These are phyloP conservation scores for Pecoramyces ruminantium DNA, from an alignment of 192 early-diverging fungal genomes.

Conservation along the genomic window DNA sequence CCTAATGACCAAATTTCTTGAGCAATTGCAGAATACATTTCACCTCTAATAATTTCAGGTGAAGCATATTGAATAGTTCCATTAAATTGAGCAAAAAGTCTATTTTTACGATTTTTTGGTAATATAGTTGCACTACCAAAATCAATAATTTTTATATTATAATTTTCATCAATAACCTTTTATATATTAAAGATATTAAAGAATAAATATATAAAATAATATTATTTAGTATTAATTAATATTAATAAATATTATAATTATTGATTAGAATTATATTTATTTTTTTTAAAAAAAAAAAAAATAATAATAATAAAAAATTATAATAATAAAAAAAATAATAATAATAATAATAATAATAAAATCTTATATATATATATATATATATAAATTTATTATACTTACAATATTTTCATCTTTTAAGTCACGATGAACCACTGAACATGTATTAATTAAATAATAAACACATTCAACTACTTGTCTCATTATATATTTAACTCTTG, in stretches of 20 bases:
- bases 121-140: conserved; percentile 26
- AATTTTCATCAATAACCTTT: conserved; percentile 12
- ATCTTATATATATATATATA: too few relatives aligned
- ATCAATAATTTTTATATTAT: conserved; percentile 43
- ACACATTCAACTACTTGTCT: conserved; percentile 50
- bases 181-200: too few relatives aligned
- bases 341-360: too few relatives aligned
- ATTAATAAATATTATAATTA: too few relatives aligned
- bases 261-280: too few relatives aligned
- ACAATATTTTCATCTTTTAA: conserved; percentile 62
- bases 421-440: conserved; percentile 55
- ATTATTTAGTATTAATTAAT: too few relatives aligned
- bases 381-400: neutral
- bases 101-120: too few relatives aligned
- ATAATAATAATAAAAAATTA: too few relatives aligned
- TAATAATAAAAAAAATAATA: too few relatives aligned
- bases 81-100: too few relatives aligned
- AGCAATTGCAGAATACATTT: conserved; percentile 40
- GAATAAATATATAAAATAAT: too few relatives aligned
- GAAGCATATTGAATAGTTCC: conserved; percentile 20
- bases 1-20: conserved; percentile 62
- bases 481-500: conserved; percentile 43
- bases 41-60: conserved; percentile 43
- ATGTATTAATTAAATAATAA: conserved; percentile 30
- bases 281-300: too few relatives aligned